Evolutionary conservation across 176 grass and related monocot species (phyloP).

Genomic region (Luzula sylvatica): DNA sequence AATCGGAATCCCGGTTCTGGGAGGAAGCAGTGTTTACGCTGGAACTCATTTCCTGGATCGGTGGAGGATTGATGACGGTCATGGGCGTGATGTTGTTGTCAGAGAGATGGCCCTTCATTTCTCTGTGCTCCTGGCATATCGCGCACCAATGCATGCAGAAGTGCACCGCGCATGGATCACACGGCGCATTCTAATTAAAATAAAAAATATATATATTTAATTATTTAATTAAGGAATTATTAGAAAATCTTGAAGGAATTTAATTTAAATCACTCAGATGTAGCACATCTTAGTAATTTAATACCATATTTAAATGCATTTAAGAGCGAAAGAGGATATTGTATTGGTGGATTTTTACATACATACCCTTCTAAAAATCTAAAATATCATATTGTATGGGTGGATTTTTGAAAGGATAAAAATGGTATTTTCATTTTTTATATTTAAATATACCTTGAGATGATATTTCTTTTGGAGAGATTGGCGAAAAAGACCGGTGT

Average conservation of each 20-base stretch:
- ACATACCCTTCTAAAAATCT: too few species aligned
- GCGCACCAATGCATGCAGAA: conserved; percentile 95
- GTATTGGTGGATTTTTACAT: too few species aligned
- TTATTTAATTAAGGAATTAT: too few species aligned
- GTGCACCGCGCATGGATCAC: conserved; percentile 79
- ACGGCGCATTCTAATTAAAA: conserved; percentile 64
- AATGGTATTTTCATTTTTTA: too few species aligned
- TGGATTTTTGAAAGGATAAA: too few species aligned
- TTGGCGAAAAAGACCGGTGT: conserved; percentile 76
- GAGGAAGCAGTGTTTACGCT: conserved; percentile 26
- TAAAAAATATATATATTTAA: too few species aligned
- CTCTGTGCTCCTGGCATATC: conserved; percentile 87
- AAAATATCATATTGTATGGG: too few species aligned
- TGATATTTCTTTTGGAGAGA: conserved; percentile 92
- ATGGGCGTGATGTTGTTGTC: conserved; percentile 44
- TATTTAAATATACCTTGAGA: conserved; percentile 47
- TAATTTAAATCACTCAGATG: too few species aligned
- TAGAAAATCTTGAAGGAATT: too few species aligned
- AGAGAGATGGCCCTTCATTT: conserved; percentile 67
- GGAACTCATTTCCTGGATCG: conserved; percentile 70
- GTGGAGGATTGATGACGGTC: conserved; percentile 84
- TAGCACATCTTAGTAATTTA: too few species aligned
- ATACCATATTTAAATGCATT: too few species aligned
- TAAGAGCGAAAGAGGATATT: too few species aligned
- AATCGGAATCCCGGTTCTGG: conserved; percentile 18